Percentiles rank a stretch among this genome's conserved stretches.
These are phyloP conservation scores for Allium cepa DNA, from an alignment of 106 monocot genomes.

Conservation along the genomic window DNA sequence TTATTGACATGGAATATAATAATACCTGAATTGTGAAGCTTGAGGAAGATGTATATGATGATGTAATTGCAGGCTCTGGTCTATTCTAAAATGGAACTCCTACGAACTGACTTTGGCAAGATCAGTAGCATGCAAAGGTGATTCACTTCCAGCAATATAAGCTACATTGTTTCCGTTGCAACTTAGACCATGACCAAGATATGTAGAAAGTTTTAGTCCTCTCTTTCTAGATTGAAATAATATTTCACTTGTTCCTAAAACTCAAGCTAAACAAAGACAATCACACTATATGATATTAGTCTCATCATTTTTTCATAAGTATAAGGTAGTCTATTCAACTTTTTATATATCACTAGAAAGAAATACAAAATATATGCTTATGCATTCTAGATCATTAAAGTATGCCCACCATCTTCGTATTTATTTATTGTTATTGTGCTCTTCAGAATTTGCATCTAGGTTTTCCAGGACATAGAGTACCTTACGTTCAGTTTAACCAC, in stretches of 20 bases:
- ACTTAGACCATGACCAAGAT: too few species aligned
- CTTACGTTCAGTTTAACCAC: conserved; percentile 18
- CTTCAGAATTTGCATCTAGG: conserved; percentile 1
- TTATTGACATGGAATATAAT: not conserved
- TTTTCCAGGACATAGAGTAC: conserved; percentile 18
- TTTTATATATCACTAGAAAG: conserved; percentile 15
- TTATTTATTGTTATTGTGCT: not conserved
- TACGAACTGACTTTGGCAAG: conserved; percentile 16
- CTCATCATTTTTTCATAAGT: not conserved
- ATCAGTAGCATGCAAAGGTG: conserved; percentile 29
- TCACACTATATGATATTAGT: too few species aligned
- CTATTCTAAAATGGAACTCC: conserved; percentile 18
- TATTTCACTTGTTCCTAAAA: conserved; percentile 28
- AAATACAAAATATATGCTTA: conserved; percentile 20
- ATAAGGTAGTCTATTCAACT: not conserved
- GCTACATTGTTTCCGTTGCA: too few species aligned
- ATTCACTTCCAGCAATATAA: too few species aligned
- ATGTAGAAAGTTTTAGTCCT: too few species aligned
- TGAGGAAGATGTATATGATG: too few species aligned
- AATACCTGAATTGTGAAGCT: too few species aligned
- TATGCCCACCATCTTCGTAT: too few species aligned
- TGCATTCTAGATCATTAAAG: conserved; percentile 23
- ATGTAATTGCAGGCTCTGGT: too few species aligned
- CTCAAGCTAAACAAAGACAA: conserved; percentile 34
- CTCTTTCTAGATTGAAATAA: too few species aligned